Conservation (phyloP, 2,329 filamentous ascomycete genomes). For the Coniosporium tulheliwenetii region DNA sequence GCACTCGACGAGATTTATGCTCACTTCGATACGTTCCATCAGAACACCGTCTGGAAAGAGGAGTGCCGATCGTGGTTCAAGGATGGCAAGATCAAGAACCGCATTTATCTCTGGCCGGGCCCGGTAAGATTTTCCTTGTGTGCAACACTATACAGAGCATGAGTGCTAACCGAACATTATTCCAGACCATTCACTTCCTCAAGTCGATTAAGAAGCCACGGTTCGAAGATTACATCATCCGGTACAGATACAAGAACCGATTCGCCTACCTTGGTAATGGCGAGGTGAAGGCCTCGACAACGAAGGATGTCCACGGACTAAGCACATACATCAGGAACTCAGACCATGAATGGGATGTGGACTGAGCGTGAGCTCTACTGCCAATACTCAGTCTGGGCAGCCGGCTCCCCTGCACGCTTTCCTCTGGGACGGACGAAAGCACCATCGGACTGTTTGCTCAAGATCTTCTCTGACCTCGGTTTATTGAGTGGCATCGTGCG, state of each 20-base stretch:
- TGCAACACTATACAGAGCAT: too few relatives aligned
- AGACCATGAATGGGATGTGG: slow-evolving; percentile 30
- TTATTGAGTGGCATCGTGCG: too few relatives aligned
- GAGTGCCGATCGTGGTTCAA: slow-evolving; percentile 30
- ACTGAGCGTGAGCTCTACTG: slow-evolving; percentile 11
- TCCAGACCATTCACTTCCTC: slow-evolving; percentile 30
- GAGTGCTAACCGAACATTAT: neutral
- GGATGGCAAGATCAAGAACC: slow-evolving; percentile 14
- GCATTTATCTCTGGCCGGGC: slow-evolving; percentile 28
- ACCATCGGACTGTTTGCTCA: too few relatives aligned
- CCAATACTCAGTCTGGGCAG: slow-evolving; percentile 1
- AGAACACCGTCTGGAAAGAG: slow-evolving; percentile 29
- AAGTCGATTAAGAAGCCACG: slow-evolving; percentile 30
- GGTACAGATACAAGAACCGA: slow-evolving; percentile 17
- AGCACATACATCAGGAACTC: slow-evolving; percentile 28
- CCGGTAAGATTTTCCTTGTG: slow-evolving; percentile 4
- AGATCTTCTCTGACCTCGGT: too few relatives aligned
- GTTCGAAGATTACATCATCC: slow-evolving; percentile 31
- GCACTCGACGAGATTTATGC: slow-evolving; percentile 35
- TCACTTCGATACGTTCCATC: slow-evolving; percentile 29
- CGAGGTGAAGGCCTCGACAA: slow-evolving; percentile 9
- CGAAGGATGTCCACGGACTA: slow-evolving; percentile 22
- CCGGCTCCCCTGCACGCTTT: neutral
- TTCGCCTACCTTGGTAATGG: slow-evolving; percentile 24
- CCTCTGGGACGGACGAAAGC: too few relatives aligned